phyloP scores from a whole-genome alignment of 139 green algal species.

The Closterium sp. region DNA sequence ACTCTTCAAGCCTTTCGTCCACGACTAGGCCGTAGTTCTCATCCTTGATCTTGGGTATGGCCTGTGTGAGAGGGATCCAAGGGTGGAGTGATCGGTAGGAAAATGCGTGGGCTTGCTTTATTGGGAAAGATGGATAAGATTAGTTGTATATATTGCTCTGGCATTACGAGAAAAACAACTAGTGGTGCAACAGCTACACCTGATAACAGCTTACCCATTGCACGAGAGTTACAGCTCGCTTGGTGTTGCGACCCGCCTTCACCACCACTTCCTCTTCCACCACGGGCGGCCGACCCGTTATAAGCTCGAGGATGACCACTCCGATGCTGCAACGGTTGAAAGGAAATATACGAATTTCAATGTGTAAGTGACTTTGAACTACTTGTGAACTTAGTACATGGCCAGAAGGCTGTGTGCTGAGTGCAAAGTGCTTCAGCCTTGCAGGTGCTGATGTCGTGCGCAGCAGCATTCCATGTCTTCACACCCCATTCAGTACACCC shows the following conservation, averaged over 20 bases:
- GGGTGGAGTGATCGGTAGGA: neutral
- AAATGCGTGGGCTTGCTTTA: neutral
- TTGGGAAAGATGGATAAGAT: neutral
- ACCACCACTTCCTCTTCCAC: constrained; percentile 2
- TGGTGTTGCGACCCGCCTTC: neutral
- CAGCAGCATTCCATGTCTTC: too few species aligned
- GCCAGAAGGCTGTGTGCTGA: too few species aligned
- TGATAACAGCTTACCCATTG: constrained; percentile 14
- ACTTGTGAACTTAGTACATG: too few species aligned
- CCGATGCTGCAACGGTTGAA: constrained; percentile 51
- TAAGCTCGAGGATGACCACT: constrained; percentile 60
- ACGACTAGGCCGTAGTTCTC: neutral
- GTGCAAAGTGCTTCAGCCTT: too few species aligned
- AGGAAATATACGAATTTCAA: too few species aligned
- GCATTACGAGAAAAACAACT: too few species aligned
- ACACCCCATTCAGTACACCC: too few species aligned
- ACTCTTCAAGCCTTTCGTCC: neutral
- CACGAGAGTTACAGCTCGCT: neutral
- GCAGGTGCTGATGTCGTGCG: too few species aligned
- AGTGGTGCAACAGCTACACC: too few species aligned
- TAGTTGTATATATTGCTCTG: too few species aligned
- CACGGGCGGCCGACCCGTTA: constrained; percentile 59
- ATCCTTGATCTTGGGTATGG: neutral
- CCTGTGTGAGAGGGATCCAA: neutral
- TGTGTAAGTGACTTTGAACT: too few species aligned